Evolutionary conservation across 1,284 basidiomycete genomes (phyloP).

Genomic region (Xerocomus cyaneibrunnescens): DNA sequence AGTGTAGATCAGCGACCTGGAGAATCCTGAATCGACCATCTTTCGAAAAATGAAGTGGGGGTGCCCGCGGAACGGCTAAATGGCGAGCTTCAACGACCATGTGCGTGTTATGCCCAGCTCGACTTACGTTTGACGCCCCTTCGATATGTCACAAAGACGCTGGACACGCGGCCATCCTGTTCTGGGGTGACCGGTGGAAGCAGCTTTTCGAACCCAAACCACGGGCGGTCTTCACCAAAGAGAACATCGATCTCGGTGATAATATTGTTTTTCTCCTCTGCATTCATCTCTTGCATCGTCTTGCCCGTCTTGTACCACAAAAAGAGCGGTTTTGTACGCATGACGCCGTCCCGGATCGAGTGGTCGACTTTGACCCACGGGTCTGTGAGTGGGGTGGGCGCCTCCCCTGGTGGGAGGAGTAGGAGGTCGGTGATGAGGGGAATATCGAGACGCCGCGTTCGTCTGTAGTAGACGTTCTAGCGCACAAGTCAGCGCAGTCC

Average conservation of each 20-base stretch:
- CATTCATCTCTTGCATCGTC: constrained; percentile 54
- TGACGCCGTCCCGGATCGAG: constrained; percentile 57
- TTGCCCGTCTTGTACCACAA: constrained; percentile 78
- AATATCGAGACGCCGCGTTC: constrained; percentile 77
- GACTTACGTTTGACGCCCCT: constrained; percentile 65
- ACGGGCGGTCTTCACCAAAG: constrained; percentile 77
- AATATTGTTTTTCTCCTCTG: constrained; percentile 57
- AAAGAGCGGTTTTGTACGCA: constrained; percentile 51
- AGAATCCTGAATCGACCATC: constrained; percentile 86
- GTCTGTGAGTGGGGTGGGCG: constrained; percentile 43
- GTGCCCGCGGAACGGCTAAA: constrained; percentile 64
- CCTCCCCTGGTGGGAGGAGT: constrained; percentile 52
- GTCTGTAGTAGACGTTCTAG: constrained; percentile 80
- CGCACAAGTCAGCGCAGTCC: constrained; percentile 11
- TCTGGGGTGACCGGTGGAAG: constrained; percentile 53
- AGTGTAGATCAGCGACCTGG: constrained; percentile 91
- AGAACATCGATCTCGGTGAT: constrained; percentile 89
- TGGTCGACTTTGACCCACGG: constrained; percentile 59
- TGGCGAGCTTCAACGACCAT: background rate
- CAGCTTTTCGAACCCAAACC: constrained; percentile 81
- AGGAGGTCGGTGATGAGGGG: constrained; percentile 64
- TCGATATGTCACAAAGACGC: constrained; percentile 59
- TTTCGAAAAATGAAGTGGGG: constrained; percentile 75
- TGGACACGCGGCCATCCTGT: constrained; percentile 42
- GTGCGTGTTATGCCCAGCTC: background rate